Evolutionary conservation across 2,329 filamentous ascomycete genomes (phyloP), one percentile per base, ranked within the genome.

Genomic region (Raffaelea arxii): DNA sequence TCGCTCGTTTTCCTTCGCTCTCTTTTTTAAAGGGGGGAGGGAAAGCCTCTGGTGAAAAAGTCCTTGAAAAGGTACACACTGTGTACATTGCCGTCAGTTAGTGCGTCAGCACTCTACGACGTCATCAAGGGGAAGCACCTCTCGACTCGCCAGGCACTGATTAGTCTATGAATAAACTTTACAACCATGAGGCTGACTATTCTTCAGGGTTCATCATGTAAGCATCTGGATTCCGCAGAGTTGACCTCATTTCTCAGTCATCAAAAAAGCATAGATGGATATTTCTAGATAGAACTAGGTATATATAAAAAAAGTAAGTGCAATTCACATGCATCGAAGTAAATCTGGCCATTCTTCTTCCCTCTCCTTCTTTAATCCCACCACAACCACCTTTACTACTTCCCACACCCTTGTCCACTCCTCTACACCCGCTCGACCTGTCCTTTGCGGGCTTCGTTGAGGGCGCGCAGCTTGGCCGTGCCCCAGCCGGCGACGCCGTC

Each of bases 381-480:
- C 9, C 9, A 22, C 37, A 21, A 21, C 10, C 10, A 21, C 35
- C 10, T 9, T 18, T n/a, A 6, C 35, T 18, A 19, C 39, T 41
- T 24, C 24, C 10, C 11, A 25, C 25, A 18, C 37, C 24, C 19
- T 22, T 6, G n/a, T 19, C 11, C n/a, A 11, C 19, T 14, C 39
- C 21, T 18, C 44, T 25, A 48, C 54, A 25, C 44, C 1, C 47
- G 49, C 11, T 53, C 56, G 22, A 65, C 44, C 1, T 60, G 60
- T 40, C 65, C 66, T 55, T 64, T 68, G 41, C 68, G 62, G 4
- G 77, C 78, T 44, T 70, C 71, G 44, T 78, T 77, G 46, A 82
- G 70, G 46, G 84, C 82, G 71, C 79, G 84, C 55, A 81, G 74
- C 74, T 86, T 92, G 42, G 90, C 90, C 4, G 89, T 96, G 6